phyloP scores from a whole-genome alignment of 306 rosid species.

The Vachellia pachyceras region DNA sequence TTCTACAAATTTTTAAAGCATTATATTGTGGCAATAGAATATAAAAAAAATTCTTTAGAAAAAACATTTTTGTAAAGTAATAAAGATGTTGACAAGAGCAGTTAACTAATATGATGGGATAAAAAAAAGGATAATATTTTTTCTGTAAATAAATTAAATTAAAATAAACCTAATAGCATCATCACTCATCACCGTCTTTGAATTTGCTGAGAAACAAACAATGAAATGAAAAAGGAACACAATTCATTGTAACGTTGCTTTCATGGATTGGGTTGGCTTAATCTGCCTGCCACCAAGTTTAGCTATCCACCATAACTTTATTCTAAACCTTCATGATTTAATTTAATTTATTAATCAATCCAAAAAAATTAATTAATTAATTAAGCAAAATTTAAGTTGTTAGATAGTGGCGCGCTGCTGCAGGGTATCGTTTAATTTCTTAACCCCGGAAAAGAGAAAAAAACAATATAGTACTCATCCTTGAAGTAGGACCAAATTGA shows the following conservation, averaged over 20 bases:
- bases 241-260: background rate
- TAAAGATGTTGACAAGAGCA: background rate
- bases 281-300: conserved; percentile 29
- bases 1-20: background rate
- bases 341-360: background rate
- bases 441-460: background rate
- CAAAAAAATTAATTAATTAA: background rate
- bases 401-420: conserved; percentile 13
- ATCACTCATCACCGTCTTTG: background rate
- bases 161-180: background rate
- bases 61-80: background rate
- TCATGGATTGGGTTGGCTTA: conserved; percentile 20
- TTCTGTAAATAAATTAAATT: background rate
- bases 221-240: background rate
- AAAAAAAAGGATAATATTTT: background rate
- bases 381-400: background rate
- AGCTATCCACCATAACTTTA: conserved; percentile 3
- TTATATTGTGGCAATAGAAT: background rate
- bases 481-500: too few relatives aligned
- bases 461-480: background rate
- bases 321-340: background rate
- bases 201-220: background rate
- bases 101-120: background rate
- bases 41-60: background rate
- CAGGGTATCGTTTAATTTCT: background rate